phyloP scores from a whole-genome alignment of 495 filamentous ascomycete species.

The Hypoxylon fuscum region DNA sequence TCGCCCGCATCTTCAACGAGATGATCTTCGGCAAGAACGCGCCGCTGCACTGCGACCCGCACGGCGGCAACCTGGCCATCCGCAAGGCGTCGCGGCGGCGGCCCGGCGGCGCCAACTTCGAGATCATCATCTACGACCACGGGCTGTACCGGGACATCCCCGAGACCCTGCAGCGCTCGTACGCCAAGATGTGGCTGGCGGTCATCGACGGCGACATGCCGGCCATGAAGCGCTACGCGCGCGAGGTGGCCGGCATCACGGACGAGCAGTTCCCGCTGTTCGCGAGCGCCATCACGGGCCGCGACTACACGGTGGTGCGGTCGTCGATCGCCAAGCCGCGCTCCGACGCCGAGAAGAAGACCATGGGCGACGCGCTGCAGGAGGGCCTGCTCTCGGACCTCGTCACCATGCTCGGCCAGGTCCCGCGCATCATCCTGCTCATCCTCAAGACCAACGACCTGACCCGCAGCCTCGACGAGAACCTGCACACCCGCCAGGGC shows the following conservation, averaged over 20 bases:
- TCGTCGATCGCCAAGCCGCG: conserved; percentile 68
- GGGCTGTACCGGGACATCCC: conserved; percentile 96
- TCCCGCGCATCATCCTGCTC: conserved; percentile 90
- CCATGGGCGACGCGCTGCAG: conserved; percentile 80
- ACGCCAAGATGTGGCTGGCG: conserved; percentile 97
- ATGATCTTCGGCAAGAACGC: conserved; percentile 97
- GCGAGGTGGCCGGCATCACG: conserved; percentile 85
- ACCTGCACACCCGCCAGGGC: conserved; percentile 86
- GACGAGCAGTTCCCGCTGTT: conserved; percentile 97
- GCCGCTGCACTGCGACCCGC: conserved; percentile 95
- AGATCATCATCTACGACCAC: conserved; percentile 98
- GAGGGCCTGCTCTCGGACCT: conserved; percentile 89
- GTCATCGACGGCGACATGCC: conserved; percentile 87
- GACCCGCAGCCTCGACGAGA: conserved; percentile 93
- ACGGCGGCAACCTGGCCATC: conserved; percentile 96
- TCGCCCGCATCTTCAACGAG: conserved; percentile 96
- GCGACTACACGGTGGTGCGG: conserved; percentile 82
- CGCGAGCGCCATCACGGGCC: conserved; percentile 93
- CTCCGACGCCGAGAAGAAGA: conserved; percentile 77
- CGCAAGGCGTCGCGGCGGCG: conserved; percentile 70
- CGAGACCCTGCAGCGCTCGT: conserved; percentile 76
- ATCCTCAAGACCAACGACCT: conserved; percentile 99
- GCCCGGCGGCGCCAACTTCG: conserved; percentile 76
- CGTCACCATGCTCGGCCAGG: conserved; percentile 86
- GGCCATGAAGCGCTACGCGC: conserved; percentile 86